A percentile compares a stretch with the other conserved stretches of the same genome.
Evolutionary conservation across 139 green algal genomes (phyloP).

Genomic region (Diplosphaera chodatii): DNA sequence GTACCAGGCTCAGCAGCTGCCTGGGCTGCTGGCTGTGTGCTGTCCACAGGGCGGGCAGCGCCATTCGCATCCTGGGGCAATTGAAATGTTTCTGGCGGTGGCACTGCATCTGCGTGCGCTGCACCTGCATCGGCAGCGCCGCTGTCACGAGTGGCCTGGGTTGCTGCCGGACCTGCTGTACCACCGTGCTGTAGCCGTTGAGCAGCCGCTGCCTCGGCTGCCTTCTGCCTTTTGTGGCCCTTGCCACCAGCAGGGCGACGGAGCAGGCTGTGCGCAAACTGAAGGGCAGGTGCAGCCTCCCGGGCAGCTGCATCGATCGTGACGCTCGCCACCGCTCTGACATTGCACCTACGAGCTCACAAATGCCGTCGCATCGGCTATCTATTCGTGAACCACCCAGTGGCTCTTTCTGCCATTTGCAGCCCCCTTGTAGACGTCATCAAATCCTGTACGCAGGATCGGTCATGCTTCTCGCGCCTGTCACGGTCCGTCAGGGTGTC

Average conservation of each 20-base stretch:
- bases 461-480: conserved; percentile 11
- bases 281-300: conserved; percentile 16
- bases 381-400: too few species aligned
- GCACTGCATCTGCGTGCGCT: neutral
- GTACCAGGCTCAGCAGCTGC: too few species aligned
- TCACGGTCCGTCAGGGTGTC: conserved; percentile 26
- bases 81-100: too few species aligned
- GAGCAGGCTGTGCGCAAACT: neutral
- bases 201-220: too few species aligned
- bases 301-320: conserved; percentile 11
- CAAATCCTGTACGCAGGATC: neutral
- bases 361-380: neutral
- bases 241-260: neutral
- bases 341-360: conserved; percentile 17
- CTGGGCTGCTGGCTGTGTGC: too few species aligned
- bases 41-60: too few species aligned
- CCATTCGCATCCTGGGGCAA: too few species aligned
- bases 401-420: too few species aligned
- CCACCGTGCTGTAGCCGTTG: too few species aligned
- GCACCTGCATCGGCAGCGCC: conserved; percentile 4
- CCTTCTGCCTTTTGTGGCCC: neutral
- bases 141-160: too few species aligned
- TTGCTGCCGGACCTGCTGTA: too few species aligned
- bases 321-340: conserved; percentile 6
- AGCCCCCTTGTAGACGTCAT: too few species aligned